A percentile compares a stretch with the other conserved stretches of the same genome.
phyloP scores from a whole-genome alignment of 768 basidiomycete genomes.

The Paxillus involutus region DNA sequence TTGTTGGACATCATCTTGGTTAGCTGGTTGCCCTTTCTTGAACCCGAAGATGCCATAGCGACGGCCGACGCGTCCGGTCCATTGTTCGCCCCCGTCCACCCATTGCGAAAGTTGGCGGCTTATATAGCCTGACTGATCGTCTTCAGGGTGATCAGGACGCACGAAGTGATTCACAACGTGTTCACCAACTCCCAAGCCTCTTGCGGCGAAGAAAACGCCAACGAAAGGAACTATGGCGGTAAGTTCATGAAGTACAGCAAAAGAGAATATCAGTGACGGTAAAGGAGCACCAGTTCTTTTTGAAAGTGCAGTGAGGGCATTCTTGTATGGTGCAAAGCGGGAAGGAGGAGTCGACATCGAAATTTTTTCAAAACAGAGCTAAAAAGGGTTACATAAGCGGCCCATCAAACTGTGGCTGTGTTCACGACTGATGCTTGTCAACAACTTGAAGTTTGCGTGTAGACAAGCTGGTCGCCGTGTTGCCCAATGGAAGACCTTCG shows the following conservation, averaged over 20 bases:
- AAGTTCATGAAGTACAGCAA: constrained; percentile 81
- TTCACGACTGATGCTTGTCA: constrained; percentile 15
- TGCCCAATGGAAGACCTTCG: not conserved
- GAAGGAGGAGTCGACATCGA: constrained; percentile 18
- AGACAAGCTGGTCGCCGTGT: constrained; percentile 8
- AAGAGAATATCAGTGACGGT: constrained; percentile 74
- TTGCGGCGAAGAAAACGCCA: constrained; percentile 69
- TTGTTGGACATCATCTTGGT: constrained; percentile 5
- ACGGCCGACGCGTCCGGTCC: constrained; percentile 68
- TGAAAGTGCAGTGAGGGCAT: constrained; percentile 59
- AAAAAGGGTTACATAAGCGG: constrained; percentile 21
- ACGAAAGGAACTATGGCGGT: constrained; percentile 79
- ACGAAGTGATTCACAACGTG: constrained; percentile 48
- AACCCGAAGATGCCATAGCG: constrained; percentile 84
- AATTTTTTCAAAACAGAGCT: not conserved
- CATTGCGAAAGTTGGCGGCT: constrained; percentile 49
- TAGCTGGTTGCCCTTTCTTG: constrained; percentile 43
- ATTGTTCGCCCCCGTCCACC: constrained; percentile 76
- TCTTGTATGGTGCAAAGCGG: constrained; percentile 48
- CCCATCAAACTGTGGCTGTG: constrained; percentile 13
- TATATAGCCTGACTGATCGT: constrained; percentile 37
- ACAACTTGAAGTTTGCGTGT: not conserved
- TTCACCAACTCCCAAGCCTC: constrained; percentile 69
- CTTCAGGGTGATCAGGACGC: constrained; percentile 15
- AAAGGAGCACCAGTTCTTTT: constrained; percentile 72